Evolutionary conservation across 164 flowering plant genomes (phyloP), one percentile per base, ranked within the genome.

Genomic region (Amborella trichopoda): DNA sequence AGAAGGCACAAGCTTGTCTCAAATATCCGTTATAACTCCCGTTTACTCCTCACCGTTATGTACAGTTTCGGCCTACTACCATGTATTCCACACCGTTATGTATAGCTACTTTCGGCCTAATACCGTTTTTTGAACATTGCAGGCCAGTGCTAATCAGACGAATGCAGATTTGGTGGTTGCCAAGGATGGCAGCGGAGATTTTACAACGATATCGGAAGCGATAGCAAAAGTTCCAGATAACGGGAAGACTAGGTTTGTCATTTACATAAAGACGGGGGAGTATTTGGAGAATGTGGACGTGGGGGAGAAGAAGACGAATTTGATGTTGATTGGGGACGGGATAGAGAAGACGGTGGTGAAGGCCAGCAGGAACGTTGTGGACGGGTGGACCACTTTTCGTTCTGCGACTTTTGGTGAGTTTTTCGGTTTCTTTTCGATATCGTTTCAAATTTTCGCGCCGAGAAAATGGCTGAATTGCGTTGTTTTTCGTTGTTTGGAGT

Each of bases 241-340:
- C 4, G 76, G 78, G 9, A 26, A 30, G 1, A 68, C 59, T 9
- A 71, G 95, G 51, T 84, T 80, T 43, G 85, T 91, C 60, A 91
- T 91, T 23, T 68, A 86, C 42, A 80, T 91, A 25, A 84, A 91
- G 62, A 64, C 72, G 0, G 96, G 99, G 43, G 81, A 68, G 2
- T 91, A 91, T 56, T 66, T 66, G 5, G 99, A 87, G 69, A 75
- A 87, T 34, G 75, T 91, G 45, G 94, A 81, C 18, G 78, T 91
- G 18, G 65, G 1, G 23, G 77, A 56, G 61, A 71, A 68, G 67
- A 75, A 82, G 65, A 68, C 54, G 0, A 84, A 48, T 48, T 18
- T 91, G 45, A 84, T 77, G 94, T 80, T 91, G 36, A 28, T 83
- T 3, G 98, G 98, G 26, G 98, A 91, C 50, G 98, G 98, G 16